A percentile compares a stretch with the other conserved stretches of the same genome.
Conservation (phyloP, 768 basidiomycete species). For the Mycena vulgaris region DNA sequence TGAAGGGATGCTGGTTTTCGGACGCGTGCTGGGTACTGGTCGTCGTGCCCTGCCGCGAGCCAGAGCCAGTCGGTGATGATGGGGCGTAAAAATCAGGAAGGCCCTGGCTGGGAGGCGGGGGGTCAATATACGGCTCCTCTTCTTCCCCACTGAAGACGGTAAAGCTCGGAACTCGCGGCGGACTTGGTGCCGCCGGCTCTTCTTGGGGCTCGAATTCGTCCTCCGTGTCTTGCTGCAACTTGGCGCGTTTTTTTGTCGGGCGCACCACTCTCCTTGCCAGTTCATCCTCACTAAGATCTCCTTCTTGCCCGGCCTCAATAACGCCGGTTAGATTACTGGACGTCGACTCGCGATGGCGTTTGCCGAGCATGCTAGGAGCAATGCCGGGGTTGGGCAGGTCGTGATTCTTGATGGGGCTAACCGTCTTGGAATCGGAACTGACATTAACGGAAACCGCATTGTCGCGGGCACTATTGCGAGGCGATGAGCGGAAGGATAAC, state of each 20-base stretch:
- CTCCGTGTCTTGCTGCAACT: conserved; percentile 44
- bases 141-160: conserved; percentile 65
- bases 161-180: conserved; percentile 58
- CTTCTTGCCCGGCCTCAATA: conserved; percentile 61
- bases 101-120: conserved; percentile 65
- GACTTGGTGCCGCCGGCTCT: conserved; percentile 24
- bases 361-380: conserved; percentile 71
- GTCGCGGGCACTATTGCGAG: not conserved
- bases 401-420: conserved; percentile 31
- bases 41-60: conserved; percentile 41
- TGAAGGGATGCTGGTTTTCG: conserved; percentile 71
- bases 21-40: conserved; percentile 65
- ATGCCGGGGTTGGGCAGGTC: conserved; percentile 55
- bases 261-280: conserved; percentile 55
- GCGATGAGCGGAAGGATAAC: not conserved
- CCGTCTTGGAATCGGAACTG: conserved; percentile 27
- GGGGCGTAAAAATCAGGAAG: conserved; percentile 68
- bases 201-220: conserved; percentile 35
- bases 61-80: conserved; percentile 56
- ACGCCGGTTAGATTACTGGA: conserved; percentile 59
- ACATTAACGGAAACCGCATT: conserved; percentile 9
- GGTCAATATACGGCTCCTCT: conserved; percentile 55
- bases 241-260: conserved; percentile 70
- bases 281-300: conserved; percentile 53
- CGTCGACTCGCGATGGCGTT: conserved; percentile 71